These are phyloP conservation scores for Balakata baccata DNA, from an alignment of 345 rosid species.

Conservation along the genomic window DNA sequence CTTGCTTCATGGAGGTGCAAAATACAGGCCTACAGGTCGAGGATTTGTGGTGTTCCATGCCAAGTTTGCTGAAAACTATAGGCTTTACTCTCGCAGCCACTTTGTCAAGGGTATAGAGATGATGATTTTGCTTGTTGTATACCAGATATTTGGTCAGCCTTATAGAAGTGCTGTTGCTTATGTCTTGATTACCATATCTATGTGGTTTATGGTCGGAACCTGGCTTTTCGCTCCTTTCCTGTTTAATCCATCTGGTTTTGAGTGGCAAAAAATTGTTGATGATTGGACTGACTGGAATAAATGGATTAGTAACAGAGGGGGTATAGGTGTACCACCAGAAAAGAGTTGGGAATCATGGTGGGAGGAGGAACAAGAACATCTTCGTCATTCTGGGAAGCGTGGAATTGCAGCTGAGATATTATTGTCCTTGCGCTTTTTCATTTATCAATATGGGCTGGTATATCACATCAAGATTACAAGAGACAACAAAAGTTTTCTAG, in stretches of 20 bases:
- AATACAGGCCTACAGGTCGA: too few species aligned
- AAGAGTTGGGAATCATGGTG: slow-evolving; percentile 99
- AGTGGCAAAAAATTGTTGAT: slow-evolving; percentile 99
- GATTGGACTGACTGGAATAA: slow-evolving; percentile 99
- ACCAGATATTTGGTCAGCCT: slow-evolving; percentile 75
- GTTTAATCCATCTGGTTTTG: slow-evolving; percentile 97
- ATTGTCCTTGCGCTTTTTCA: slow-evolving; percentile 78
- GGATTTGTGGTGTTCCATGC: too few species aligned
- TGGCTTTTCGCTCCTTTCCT: slow-evolving; percentile 99
- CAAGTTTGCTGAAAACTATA: too few species aligned
- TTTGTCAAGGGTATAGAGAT: slow-evolving; percentile 96
- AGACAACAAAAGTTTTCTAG: slow-evolving; percentile 60
- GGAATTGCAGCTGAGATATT: slow-evolving; percentile 86
- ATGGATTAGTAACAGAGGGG: slow-evolving; percentile 91
- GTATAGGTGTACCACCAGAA: slow-evolving; percentile 94
- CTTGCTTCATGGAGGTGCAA: too few species aligned
- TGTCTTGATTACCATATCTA: slow-evolving; percentile 77
- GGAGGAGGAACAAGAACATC: slow-evolving; percentile 99
- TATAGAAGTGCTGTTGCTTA: slow-evolving; percentile 88
- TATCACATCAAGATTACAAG: slow-evolving; percentile 70
- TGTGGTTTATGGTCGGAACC: slow-evolving; percentile 99
- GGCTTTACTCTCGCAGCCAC: too few species aligned
- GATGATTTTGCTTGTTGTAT: slow-evolving; percentile 87
- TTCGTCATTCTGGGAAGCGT: slow-evolving; percentile 82
- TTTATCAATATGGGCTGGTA: slow-evolving; percentile 94